Evolutionary conservation across 805 yeast genomes (phyloP).

Genomic region (Saccharomyces paradoxus): DNA sequence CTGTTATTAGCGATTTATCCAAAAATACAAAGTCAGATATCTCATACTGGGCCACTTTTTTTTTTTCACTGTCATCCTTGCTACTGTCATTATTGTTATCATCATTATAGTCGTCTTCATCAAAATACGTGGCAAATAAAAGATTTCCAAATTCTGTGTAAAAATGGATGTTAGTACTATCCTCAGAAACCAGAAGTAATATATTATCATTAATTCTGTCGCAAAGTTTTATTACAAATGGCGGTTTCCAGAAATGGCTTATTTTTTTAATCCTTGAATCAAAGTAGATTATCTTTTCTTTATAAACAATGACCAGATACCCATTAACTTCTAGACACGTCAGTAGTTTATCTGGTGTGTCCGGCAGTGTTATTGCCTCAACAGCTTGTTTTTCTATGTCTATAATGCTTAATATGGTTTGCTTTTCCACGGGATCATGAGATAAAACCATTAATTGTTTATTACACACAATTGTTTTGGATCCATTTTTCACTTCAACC

Average conservation of each 20-base stretch:
- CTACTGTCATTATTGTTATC: constrained; percentile 9
- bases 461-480: constrained; percentile 11
- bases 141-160: constrained; percentile 24
- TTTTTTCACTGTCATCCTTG: not conserved
- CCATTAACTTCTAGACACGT: constrained; percentile 9
- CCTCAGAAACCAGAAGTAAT: constrained; percentile 16
- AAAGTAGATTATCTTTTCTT: constrained; percentile 13
- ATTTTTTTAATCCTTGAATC: constrained; percentile 11
- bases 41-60: not conserved
- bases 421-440: constrained; percentile 2
- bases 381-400: constrained; percentile 10
- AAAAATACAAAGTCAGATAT: constrained; percentile 13
- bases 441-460: constrained; percentile 18
- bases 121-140: constrained; percentile 18
- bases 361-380: constrained; percentile 5
- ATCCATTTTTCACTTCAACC: constrained; percentile 17
- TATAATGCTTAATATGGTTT: constrained; percentile 10
- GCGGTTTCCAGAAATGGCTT: constrained; percentile 7
- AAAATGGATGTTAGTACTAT: constrained; percentile 16
- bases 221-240: constrained; percentile 15
- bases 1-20: constrained; percentile 13
- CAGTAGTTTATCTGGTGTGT: constrained; percentile 5
- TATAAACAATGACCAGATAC: constrained; percentile 12
- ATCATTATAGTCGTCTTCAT: constrained; percentile 6
- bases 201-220: constrained; percentile 14